A percentile compares a stretch with the other conserved stretches of the same genome.
Conservation (phyloP, 345 rosid species). For the Carallia pectinifolia region DNA sequence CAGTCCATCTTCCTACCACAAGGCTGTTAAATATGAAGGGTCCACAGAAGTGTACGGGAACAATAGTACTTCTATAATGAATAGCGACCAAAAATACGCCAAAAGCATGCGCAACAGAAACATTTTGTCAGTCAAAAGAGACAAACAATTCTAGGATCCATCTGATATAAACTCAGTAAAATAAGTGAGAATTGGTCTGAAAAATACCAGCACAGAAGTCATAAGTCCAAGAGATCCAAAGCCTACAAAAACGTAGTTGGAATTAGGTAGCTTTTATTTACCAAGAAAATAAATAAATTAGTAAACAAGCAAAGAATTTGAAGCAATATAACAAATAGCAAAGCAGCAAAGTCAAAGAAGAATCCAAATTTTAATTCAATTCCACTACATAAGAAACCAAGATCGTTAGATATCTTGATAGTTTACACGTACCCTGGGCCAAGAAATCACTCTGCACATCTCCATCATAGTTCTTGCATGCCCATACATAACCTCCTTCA, state of each 20-base stretch:
- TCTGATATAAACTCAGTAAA: neutral
- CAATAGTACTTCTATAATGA: no score
- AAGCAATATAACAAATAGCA: no score
- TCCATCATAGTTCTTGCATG: conserved; percentile 40
- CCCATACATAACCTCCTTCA: conserved; percentile 97
- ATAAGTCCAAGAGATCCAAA: conserved; percentile 98
- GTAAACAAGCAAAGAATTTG: no score
- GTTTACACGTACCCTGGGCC: conserved; percentile 66
- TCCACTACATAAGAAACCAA: neutral
- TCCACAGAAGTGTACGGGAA: no score
- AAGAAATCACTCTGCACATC: conserved; percentile 98
- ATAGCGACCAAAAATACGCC: no score
- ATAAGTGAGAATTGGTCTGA: neutral
- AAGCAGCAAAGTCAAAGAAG: neutral
- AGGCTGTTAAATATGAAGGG: no score
- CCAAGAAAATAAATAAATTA: neutral
- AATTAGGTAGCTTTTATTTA: neutral
- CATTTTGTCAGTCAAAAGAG: neutral
- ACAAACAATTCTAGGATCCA: neutral
- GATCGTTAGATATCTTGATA: neutral
- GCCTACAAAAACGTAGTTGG: conserved; percentile 19
- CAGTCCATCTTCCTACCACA: no score
- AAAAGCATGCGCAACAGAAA: no score
- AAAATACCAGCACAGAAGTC: conserved; percentile 90
- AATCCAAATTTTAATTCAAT: neutral